phyloP scores from a whole-genome alignment of 805 yeast genomes.

The Brettanomyces naardenensis region DNA sequence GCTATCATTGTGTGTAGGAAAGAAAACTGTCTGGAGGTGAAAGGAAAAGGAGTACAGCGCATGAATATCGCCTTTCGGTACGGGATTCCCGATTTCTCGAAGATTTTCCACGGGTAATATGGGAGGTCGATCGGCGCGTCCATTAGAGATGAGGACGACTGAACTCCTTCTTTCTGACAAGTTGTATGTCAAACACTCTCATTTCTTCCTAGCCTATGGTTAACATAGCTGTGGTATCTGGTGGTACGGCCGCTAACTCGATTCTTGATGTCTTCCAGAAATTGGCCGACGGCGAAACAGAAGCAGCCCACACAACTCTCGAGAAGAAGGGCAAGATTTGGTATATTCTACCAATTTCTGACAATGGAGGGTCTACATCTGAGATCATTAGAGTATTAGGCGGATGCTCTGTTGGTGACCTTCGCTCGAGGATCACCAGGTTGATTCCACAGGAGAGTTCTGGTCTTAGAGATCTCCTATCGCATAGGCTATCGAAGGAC shows the following conservation, averaged over 20 bases:
- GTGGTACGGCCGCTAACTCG: constrained; percentile 85
- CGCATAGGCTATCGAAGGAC: constrained; percentile 43
- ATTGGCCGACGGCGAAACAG: constrained; percentile 22
- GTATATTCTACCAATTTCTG: constrained; percentile 77
- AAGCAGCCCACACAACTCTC: background rate
- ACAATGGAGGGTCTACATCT: constrained; percentile 92
- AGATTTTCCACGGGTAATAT: too few species aligned
- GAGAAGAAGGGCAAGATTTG: constrained; percentile 25
- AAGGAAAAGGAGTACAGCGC: too few species aligned
- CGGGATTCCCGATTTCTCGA: too few species aligned
- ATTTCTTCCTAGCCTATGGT: too few species aligned
- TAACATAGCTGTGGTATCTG: constrained; percentile 43
- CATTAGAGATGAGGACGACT: too few species aligned
- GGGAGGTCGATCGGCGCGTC: too few species aligned
- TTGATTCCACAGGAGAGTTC: constrained; percentile 49
- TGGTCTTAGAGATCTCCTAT: constrained; percentile 30
- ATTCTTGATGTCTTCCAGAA: constrained; percentile 50
- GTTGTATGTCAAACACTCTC: too few species aligned
- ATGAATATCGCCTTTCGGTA: too few species aligned
- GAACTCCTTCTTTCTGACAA: too few species aligned
- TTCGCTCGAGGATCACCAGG: constrained; percentile 72
- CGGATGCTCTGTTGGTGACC: constrained; percentile 94
- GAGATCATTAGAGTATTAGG: constrained; percentile 81
- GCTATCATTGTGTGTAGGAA: constrained; percentile 2
- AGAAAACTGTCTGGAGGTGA: too few species aligned